phyloP scores from a whole-genome alignment of 1,284 basidiomycete species.

The Sanghuangporus sanghuang region DNA sequence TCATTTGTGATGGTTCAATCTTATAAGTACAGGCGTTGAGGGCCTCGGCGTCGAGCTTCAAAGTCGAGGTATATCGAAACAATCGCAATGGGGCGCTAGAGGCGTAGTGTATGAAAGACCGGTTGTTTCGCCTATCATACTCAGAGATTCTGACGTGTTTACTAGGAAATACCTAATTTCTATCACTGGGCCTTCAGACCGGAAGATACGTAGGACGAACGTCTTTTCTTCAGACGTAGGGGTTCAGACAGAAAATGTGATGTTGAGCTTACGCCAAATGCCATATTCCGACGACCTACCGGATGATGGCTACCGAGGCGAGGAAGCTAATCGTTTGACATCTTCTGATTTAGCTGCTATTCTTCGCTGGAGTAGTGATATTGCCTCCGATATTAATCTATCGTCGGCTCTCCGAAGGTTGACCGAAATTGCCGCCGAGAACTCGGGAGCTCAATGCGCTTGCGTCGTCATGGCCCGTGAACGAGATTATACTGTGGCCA shows the following conservation, averaged over 20 bases:
- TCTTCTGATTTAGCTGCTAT: constrained; percentile 58
- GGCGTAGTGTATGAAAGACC: constrained; percentile 53
- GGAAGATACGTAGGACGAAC: constrained; percentile 45
- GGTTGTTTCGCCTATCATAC: neutral
- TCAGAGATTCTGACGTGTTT: neutral
- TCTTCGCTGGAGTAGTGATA: constrained; percentile 66
- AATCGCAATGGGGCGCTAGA: constrained; percentile 65
- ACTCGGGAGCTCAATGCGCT: constrained; percentile 59
- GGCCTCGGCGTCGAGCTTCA: constrained; percentile 61
- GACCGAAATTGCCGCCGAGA: constrained; percentile 66
- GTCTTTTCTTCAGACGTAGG: constrained; percentile 55
- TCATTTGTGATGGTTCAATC: neutral
- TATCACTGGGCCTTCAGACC: constrained; percentile 38
- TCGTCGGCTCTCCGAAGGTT: constrained; percentile 61
- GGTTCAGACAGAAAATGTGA: constrained; percentile 55
- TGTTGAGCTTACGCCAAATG: constrained; percentile 30
- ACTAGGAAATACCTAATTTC: constrained; percentile 46
- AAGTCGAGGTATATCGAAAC: constrained; percentile 54
- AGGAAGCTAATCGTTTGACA: constrained; percentile 45
- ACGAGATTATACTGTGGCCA: constrained; percentile 65
- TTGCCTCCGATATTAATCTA: constrained; percentile 66
- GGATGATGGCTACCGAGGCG: constrained; percentile 37
- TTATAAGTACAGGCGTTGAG: constrained; percentile 35
- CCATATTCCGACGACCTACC: constrained; percentile 30
- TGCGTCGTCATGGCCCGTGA: constrained; percentile 64